Evolutionary conservation across 306 rosid genomes (phyloP).

Genomic region (Pterocarpus santalinus): DNA sequence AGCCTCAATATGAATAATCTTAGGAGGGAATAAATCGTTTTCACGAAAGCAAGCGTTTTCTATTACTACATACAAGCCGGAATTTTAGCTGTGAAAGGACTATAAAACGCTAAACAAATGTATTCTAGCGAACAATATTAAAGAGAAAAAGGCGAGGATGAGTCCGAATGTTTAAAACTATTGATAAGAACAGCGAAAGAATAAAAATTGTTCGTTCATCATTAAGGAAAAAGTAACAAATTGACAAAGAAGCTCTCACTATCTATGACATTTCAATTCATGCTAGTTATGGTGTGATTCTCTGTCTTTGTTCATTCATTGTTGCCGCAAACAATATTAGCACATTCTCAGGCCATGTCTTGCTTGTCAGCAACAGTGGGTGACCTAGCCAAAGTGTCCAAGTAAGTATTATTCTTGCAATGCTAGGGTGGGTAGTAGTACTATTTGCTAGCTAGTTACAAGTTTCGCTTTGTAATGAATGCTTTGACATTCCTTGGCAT

Average conservation of each 20-base stretch:
- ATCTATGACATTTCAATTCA: background rate
- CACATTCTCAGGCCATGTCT: slow-evolving; percentile 32
- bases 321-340: slow-evolving; percentile 11
- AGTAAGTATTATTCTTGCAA: background rate
- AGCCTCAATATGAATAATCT: background rate
- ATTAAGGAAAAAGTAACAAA: background rate
- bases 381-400: background rate
- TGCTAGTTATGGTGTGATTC: background rate
- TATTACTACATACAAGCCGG: background rate
- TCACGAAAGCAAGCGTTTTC: background rate
- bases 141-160: background rate
- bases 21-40: background rate
- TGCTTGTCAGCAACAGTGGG: background rate
- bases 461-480: too few species aligned
- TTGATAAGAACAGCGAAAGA: background rate
- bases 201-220: slow-evolving; percentile 27
- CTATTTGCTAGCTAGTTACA: background rate
- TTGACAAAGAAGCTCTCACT: slow-evolving; percentile 16
- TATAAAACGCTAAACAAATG: slow-evolving; percentile 1
- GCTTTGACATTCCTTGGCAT: background rate
- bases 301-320: background rate
- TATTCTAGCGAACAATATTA: slow-evolving; percentile 27
- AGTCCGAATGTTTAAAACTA: slow-evolving; percentile 29
- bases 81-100: background rate
- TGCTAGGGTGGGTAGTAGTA: background rate